Conservation (phyloP, 2,329 filamentous ascomycete genomes). For the Colletotrichum noveboracense region DNA sequence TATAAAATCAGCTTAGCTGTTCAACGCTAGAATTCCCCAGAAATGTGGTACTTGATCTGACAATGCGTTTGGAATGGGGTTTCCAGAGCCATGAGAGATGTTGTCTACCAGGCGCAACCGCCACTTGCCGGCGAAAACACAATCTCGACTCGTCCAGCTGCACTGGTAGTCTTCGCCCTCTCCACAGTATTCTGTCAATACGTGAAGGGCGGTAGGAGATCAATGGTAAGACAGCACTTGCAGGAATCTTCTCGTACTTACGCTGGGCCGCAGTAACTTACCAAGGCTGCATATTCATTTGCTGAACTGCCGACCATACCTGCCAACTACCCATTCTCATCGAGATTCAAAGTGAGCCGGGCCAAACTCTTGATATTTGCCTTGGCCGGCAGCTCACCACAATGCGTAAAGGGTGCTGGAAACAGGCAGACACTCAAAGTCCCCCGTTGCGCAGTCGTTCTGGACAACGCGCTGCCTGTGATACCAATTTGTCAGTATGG, state of each 20-base stretch:
- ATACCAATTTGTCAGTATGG: neutral
- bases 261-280: neutral
- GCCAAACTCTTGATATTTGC: neutral
- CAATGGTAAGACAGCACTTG: neutral
- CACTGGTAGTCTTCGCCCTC: neutral
- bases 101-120: neutral
- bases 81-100: neutral
- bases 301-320: neutral
- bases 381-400: neutral
- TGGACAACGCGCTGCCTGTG: neutral
- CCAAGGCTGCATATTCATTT: neutral
- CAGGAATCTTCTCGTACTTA: neutral
- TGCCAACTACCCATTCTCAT: too few relatives aligned
- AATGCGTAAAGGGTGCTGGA: neutral
- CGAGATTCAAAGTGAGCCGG: neutral
- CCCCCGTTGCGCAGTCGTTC: neutral
- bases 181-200: neutral
- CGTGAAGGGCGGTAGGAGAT: rapidly evolving
- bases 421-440: neutral
- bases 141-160: rapidly evolving
- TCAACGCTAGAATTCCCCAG: neutral
- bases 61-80: neutral
- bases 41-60: neutral
- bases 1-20: neutral
- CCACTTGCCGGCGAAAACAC: neutral